Percentiles rank a stretch among this genome's conserved stretches.
Evolutionary conservation across 2,329 filamentous ascomycete genomes (phyloP).

Genomic region (Ophiostoma tasmaniense): DNA sequence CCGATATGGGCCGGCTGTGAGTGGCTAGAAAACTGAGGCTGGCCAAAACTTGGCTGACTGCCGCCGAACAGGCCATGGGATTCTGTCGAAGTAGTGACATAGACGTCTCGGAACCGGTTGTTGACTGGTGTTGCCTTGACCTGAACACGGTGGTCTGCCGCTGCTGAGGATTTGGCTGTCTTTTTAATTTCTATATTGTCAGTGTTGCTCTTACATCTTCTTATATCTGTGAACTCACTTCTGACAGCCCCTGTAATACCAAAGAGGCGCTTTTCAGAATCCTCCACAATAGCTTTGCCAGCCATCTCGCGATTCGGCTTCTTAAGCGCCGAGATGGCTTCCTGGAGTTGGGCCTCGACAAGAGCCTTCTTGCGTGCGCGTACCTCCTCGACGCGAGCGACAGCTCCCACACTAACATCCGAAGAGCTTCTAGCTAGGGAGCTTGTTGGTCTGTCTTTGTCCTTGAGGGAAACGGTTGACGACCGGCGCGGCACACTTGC

Average conservation of each 20-base stretch:
- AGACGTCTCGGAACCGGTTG: conserved; percentile 44
- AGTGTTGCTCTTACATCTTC: not conserved
- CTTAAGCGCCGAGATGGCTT: conserved; percentile 65
- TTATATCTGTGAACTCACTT: not conserved
- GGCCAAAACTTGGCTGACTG: not conserved
- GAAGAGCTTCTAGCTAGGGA: conserved; percentile 31
- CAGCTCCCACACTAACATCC: conserved; percentile 19
- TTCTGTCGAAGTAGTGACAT: conserved; percentile 27
- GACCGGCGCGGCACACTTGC: conserved; percentile 37
- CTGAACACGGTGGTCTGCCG: conserved; percentile 33
- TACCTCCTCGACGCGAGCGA: conserved; percentile 39
- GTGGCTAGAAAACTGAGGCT: not conserved
- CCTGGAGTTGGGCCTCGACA: conserved; percentile 60
- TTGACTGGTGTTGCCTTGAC: conserved; percentile 52
- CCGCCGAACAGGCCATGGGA: conserved; percentile 8
- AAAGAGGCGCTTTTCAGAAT: conserved; percentile 51
- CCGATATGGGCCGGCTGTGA: not conserved
- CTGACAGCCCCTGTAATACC: conserved; percentile 33
- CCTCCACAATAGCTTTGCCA: conserved; percentile 58
- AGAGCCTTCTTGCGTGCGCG: conserved; percentile 58
- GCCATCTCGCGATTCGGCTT: conserved; percentile 67
- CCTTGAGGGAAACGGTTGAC: conserved; percentile 31
- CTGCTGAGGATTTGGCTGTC: conserved; percentile 34
- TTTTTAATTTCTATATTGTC: conserved; percentile 29
- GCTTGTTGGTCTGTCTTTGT: conserved; percentile 30